Conservation (phyloP, 331 rosid species). For the Rosa hybrid region DNA sequence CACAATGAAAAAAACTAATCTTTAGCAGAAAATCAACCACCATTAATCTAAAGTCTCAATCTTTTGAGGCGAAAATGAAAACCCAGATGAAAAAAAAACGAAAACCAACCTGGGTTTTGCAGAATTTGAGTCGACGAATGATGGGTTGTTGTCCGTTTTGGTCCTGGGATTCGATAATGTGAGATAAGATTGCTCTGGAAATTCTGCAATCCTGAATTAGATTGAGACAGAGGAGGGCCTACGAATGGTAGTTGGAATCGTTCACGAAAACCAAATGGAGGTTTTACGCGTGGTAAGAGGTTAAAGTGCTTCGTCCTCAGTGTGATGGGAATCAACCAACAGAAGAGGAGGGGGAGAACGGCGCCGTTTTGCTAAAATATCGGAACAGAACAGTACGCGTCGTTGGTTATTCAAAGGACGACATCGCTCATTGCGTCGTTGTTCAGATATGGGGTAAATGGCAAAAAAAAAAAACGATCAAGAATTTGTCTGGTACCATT, state of each 20-base stretch:
- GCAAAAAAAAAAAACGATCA: too few species aligned
- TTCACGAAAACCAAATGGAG: conserved; percentile 12
- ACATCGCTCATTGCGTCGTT: too few species aligned
- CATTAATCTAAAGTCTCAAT: neutral
- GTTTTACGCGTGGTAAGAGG: conserved; percentile 20
- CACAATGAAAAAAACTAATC: neutral
- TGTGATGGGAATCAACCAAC: neutral
- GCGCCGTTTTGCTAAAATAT: conserved; percentile 3
- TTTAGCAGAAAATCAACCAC: neutral
- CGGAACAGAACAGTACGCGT: neutral
- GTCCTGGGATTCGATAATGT: neutral
- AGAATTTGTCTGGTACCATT: too few species aligned
- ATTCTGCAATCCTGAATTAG: neutral
- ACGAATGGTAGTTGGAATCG: conserved; percentile 18
- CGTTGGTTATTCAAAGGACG: too few species aligned
- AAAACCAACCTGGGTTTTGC: conserved; percentile 30
- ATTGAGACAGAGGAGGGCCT: conserved; percentile 1
- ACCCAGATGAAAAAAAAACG: neutral
- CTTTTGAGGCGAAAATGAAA: neutral
- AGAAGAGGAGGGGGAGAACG: neutral
- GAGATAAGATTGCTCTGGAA: neutral
- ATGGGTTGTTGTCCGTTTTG: conserved; percentile 12
- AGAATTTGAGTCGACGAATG: neutral
- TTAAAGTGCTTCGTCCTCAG: neutral
- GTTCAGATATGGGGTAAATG: too few species aligned